These are phyloP conservation scores for Magnolia sinica DNA, from an alignment of 164 flowering plant genomes.

Conservation along the genomic window DNA sequence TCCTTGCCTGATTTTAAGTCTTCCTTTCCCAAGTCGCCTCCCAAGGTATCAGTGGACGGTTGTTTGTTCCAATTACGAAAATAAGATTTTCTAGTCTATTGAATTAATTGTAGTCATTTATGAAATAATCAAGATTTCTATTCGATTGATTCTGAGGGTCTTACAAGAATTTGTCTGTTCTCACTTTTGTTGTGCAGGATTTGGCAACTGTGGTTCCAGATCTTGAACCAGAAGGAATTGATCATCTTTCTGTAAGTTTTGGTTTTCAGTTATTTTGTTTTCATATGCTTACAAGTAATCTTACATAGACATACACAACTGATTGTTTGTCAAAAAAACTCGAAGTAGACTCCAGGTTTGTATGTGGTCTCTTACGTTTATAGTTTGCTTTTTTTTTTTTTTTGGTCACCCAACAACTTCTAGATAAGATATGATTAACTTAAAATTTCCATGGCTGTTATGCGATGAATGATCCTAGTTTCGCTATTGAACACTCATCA, in stretches of 20 bases:
- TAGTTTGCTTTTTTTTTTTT: too few species aligned
- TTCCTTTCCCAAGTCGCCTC: constrained; percentile 86
- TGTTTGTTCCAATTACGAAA: neutral
- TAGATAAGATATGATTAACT: too few species aligned
- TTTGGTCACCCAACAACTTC: too few species aligned
- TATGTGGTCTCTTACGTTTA: too few species aligned
- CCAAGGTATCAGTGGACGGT: constrained; percentile 45
- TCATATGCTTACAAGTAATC: neutral
- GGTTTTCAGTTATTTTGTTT: neutral
- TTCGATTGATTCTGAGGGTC: too few species aligned
- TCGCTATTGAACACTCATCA: too few species aligned
- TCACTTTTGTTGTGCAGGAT: constrained; percentile 46
- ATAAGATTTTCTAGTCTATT: neutral
- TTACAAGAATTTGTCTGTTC: neutral
- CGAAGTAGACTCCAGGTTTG: neutral
- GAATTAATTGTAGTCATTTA: neutral
- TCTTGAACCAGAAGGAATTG: constrained; percentile 78
- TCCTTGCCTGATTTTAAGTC: constrained; percentile 86
- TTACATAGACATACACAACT: neutral
- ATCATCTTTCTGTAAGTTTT: constrained; percentile 80
- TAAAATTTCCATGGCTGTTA: too few species aligned
- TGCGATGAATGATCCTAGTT: too few species aligned
- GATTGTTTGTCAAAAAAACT: neutral
- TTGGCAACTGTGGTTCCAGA: constrained; percentile 63
- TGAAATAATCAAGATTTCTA: neutral